A percentile compares a stretch with the other conserved stretches of the same genome.
Evolutionary conservation across 2,329 filamentous ascomycete genomes (phyloP).

Genomic region (Clonostachys rhizophaga): DNA sequence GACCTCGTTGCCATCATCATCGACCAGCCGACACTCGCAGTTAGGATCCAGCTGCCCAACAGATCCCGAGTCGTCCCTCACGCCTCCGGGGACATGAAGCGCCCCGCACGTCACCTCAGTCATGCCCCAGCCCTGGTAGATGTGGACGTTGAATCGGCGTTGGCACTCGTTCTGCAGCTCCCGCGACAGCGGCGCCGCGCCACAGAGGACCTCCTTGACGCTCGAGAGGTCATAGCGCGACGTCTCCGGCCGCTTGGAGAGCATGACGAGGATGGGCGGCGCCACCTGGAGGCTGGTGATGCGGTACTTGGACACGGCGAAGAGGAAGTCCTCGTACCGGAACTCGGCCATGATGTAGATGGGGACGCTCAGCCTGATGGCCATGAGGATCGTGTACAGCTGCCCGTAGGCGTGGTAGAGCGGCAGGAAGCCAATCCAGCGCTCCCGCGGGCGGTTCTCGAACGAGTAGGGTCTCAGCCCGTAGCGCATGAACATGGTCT

Average conservation of each 20-base stretch:
- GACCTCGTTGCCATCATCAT: slow-evolving; percentile 47
- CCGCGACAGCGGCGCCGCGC: slow-evolving; percentile 45
- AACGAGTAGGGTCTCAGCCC: slow-evolving; percentile 25
- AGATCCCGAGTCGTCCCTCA: slow-evolving; percentile 30
- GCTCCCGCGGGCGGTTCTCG: slow-evolving; percentile 30
- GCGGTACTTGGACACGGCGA: slow-evolving; percentile 40
- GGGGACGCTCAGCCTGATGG: slow-evolving; percentile 33
- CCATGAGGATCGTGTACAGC: slow-evolving; percentile 43
- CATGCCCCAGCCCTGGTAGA: slow-evolving; percentile 57
- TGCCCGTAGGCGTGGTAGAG: slow-evolving; percentile 61
- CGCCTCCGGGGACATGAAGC: slow-evolving; percentile 31
- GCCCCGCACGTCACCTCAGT: slow-evolving; percentile 44
- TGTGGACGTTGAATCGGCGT: slow-evolving; percentile 26
- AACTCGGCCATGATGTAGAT: slow-evolving; percentile 55
- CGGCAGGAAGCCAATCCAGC: slow-evolving; percentile 58
- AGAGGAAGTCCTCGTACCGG: slow-evolving; percentile 47
- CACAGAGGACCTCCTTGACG: slow-evolving; percentile 39
- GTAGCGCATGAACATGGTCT: slow-evolving; percentile 40
- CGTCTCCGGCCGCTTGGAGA: slow-evolving; percentile 52
- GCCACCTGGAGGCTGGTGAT: slow-evolving; percentile 50
- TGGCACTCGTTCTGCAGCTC: slow-evolving; percentile 41
- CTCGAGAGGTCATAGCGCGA: slow-evolving; percentile 46
- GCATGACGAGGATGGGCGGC: slow-evolving; percentile 53
- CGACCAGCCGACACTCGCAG: slow-evolving; percentile 45
- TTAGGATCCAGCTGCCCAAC: slow-evolving; percentile 51